Evolutionary conservation across 2,329 filamentous ascomycete species (phyloP).

Genomic region (Phyllosticta citribraziliensis): DNA sequence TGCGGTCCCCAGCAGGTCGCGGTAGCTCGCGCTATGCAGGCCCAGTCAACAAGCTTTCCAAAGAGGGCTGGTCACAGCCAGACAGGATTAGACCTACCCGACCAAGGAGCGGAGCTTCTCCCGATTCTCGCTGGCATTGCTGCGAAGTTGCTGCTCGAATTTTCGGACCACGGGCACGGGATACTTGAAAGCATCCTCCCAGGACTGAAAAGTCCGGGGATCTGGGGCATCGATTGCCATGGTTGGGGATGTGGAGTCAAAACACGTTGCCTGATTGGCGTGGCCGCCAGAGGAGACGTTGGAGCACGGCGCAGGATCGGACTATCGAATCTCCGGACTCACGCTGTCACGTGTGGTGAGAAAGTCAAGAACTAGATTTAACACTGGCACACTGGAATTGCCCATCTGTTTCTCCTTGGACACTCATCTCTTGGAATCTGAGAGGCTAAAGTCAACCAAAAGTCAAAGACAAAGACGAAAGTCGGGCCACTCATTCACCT

Average conservation of each 20-base stretch:
- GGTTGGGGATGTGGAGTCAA: background rate
- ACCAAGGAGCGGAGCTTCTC: constrained; percentile 58
- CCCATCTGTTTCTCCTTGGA: background rate
- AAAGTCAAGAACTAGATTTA: background rate
- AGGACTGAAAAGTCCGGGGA: constrained; percentile 45
- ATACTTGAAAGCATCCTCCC: constrained; percentile 60
- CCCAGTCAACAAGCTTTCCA: background rate
- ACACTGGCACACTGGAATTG: background rate
- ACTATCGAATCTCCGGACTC: background rate
- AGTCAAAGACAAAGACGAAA: background rate
- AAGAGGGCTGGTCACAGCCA: background rate
- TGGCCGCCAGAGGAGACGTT: background rate
- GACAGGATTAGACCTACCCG: constrained; percentile 37
- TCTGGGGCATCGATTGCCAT: constrained; percentile 50
- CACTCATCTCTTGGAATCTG: background rate
- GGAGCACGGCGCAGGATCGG: background rate
- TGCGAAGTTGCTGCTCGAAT: constrained; percentile 54
- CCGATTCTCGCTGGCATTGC: constrained; percentile 52
- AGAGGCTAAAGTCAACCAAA: background rate
- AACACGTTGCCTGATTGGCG: constrained; percentile 3
- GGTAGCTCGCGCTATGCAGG: constrained; percentile 55
- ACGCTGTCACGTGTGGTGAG: background rate
- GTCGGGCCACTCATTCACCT: background rate
- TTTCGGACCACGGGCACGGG: constrained; percentile 52
- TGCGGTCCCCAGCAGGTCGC: constrained; percentile 81